phyloP scores from a whole-genome alignment of 1,139 yeast genomes.

The Sugiyamaella novakii region DNA sequence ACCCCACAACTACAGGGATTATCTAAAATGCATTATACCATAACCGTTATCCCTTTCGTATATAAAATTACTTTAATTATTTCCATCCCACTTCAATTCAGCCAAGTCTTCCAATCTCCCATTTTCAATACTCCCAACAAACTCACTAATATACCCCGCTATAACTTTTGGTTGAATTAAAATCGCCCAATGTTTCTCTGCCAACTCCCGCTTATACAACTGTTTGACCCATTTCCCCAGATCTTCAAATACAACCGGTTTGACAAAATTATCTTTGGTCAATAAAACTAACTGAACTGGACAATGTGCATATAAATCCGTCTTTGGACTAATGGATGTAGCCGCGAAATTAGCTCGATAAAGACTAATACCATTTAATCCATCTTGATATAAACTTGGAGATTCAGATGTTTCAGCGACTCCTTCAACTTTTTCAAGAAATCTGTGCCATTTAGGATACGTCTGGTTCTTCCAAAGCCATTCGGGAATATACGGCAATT shows the following conservation, averaged over 20 bases:
- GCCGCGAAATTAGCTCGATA: conserved; percentile 10
- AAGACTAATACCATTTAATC: conserved; percentile 10
- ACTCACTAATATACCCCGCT: conserved; percentile 5
- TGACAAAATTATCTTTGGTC: conserved; percentile 9
- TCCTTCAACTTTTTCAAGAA: conserved; percentile 11
- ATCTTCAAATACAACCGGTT: conserved; percentile 2
- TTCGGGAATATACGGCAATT: conserved; percentile 12
- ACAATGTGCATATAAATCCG: conserved; percentile 9
- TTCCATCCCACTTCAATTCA: too few species aligned
- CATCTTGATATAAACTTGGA: conserved; percentile 12
- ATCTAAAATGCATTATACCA: too few species aligned
- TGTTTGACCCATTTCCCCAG: conserved; percentile 9
- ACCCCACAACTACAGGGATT: too few species aligned
- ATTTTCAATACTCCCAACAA: conserved; percentile 1
- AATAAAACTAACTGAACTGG: conserved; percentile 10
- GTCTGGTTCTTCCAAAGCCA: conserved; percentile 9
- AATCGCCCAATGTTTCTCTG: conserved; percentile 16
- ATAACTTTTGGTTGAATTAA: conserved; percentile 11
- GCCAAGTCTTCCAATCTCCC: conserved; percentile 3
- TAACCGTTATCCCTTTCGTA: too few species aligned
- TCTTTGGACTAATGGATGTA: background rate
- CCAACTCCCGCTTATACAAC: conserved; percentile 9
- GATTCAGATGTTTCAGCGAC: conserved; percentile 5
- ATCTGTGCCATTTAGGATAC: background rate
- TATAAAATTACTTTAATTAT: too few species aligned